Evolutionary conservation across 495 filamentous ascomycete species (phyloP).

Genomic region (Xylaria castorea): DNA sequence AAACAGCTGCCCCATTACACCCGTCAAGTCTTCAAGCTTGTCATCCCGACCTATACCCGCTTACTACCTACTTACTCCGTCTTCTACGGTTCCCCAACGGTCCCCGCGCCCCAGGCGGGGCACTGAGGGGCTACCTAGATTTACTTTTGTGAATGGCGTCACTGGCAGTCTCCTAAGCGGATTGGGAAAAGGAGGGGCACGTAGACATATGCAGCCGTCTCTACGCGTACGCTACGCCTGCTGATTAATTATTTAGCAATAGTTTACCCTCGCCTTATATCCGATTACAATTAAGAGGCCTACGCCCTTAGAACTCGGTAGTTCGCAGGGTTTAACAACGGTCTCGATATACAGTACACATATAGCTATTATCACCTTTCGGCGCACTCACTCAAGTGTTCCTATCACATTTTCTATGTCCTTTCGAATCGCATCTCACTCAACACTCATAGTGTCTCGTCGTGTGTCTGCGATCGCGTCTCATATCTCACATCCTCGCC

Average conservation of each 20-base stretch:
- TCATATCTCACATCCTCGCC: conserved; percentile 4
- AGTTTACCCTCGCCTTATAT: conserved; percentile 1
- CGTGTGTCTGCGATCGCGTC: conserved; percentile 22
- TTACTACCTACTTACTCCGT: not conserved
- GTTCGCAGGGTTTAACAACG: not conserved
- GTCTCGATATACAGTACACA: not conserved
- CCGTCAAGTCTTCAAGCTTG: not conserved
- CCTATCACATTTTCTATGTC: conserved; percentile 7
- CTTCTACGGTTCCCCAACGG: conserved; percentile 1
- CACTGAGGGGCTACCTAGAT: conserved; percentile 7
- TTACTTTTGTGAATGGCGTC: conserved; percentile 18
- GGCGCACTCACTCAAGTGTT: not conserved
- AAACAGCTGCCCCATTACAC: not conserved
- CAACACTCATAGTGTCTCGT: conserved; percentile 14
- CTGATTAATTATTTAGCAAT: conserved; percentile 15
- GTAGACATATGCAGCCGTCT: not conserved
- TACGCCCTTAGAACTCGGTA: not conserved
- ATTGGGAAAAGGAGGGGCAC: conserved; percentile 3
- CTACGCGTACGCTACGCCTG: not conserved
- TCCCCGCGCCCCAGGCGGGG: conserved; percentile 19
- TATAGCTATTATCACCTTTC: not conserved
- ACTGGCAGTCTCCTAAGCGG: not conserved
- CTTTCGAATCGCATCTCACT: conserved; percentile 11
- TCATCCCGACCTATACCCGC: not conserved
- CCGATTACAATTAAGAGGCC: not conserved